phyloP scores from a whole-genome alignment of 2,329 filamentous ascomycete genomes.

The Pseudogymnoascus sp. region DNA sequence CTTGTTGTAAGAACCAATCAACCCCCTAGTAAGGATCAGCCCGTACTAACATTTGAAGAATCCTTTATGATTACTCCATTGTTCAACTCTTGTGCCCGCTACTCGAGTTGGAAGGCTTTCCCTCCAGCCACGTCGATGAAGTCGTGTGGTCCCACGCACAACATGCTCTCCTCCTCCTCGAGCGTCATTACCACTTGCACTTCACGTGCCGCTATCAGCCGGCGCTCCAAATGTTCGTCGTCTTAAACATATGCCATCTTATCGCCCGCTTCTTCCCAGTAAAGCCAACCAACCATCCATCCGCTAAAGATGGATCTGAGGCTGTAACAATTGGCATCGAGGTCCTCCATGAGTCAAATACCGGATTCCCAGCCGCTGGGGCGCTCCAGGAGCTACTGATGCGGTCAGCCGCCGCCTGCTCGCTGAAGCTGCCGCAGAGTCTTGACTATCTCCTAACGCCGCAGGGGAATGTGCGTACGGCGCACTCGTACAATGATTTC shows the following conservation, averaged over 20 bases:
- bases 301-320: conserved; percentile 21
- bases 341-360: conserved; percentile 22
- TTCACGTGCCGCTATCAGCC: conserved; percentile 29
- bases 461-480: neutral
- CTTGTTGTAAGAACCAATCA: conserved; percentile 25
- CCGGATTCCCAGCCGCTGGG: conserved; percentile 26
- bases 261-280: conserved; percentile 26
- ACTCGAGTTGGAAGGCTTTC: conserved; percentile 23
- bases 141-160: conserved; percentile 27
- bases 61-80: conserved; percentile 25
- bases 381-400: conserved; percentile 27
- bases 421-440: conserved; percentile 20
- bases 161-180: conserved; percentile 26
- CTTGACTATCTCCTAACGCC: conserved; percentile 15
- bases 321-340: conserved; percentile 26
- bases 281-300: conserved; percentile 14
- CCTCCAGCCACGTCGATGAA: conserved; percentile 20
- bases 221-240: conserved; percentile 28
- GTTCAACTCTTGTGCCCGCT: conserved; percentile 28
- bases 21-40: neutral
- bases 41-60: conserved; percentile 21
- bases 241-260: conserved; percentile 27
- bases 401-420: conserved; percentile 20
- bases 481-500: conserved; percentile 22
- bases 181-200: conserved; percentile 22